A percentile compares a stretch with the other conserved stretches of the same genome.
phyloP scores from a whole-genome alignment of 2,329 filamentous ascomycete species.

The Thermoascus crustaceus region DNA sequence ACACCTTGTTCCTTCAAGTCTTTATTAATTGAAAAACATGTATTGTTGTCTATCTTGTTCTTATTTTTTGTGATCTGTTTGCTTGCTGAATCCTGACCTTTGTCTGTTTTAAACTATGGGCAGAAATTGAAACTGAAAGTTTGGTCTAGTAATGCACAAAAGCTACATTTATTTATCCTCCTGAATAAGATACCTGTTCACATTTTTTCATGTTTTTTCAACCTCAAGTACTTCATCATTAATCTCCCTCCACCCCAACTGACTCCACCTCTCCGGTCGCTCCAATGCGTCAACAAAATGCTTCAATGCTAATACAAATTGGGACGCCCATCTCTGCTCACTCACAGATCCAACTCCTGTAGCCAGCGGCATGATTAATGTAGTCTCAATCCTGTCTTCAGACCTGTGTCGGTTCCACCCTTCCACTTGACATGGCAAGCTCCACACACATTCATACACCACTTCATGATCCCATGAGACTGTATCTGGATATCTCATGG shows the following conservation, averaged over 20 bases:
- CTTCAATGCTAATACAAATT: slow-evolving; percentile 44
- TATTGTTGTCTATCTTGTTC: too few species aligned
- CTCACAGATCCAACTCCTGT: slow-evolving; percentile 42
- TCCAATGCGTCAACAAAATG: slow-evolving; percentile 44
- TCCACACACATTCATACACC: slow-evolving; percentile 49
- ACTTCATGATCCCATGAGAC: slow-evolving; percentile 46
- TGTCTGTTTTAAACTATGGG: too few species aligned
- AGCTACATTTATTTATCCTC: too few species aligned
- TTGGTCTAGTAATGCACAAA: too few species aligned
- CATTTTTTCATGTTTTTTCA: slow-evolving; percentile 19
- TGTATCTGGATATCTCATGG: slow-evolving; percentile 42
- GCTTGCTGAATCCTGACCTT: too few species aligned
- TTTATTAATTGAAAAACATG: too few species aligned
- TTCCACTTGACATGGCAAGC: slow-evolving; percentile 42
- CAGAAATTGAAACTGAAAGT: too few species aligned
- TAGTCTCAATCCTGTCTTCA: slow-evolving; percentile 28
- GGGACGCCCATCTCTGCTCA: slow-evolving; percentile 42
- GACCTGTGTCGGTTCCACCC: slow-evolving; percentile 35
- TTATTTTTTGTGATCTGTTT: too few species aligned
- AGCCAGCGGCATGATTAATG: slow-evolving; percentile 47
- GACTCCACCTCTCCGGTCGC: slow-evolving; percentile 36
- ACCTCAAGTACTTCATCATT: slow-evolving; percentile 18
- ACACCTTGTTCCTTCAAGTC: too few species aligned
- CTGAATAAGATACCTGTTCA: too few species aligned
- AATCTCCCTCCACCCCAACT: slow-evolving; percentile 30